Conservation (phyloP, 225 moss, liverwort and hornwort species). For the Thuidium tamariscinum region DNA sequence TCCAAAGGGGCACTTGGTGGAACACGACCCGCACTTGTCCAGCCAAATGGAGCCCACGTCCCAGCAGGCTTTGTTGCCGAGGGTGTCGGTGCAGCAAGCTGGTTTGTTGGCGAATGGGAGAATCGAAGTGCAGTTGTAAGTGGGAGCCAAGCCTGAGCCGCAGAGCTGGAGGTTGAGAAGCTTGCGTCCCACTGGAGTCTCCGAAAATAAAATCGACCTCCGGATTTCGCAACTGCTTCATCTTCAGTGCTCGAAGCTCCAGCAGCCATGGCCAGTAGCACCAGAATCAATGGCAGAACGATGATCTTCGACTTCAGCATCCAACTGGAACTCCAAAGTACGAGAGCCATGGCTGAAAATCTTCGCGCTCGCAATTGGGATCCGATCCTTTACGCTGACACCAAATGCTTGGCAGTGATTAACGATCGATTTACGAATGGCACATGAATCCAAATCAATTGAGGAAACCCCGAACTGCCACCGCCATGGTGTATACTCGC, state of each 20-base stretch:
- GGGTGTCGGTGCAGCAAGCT: not conserved
- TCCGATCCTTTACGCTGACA: not conserved
- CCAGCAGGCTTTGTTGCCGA: not conserved
- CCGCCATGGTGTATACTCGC: not conserved
- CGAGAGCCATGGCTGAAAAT: not conserved
- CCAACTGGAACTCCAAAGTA: not conserved
- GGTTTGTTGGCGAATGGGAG: not conserved
- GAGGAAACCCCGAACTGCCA: not conserved
- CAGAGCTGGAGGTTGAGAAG: not conserved
- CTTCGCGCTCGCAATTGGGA: too few species aligned
- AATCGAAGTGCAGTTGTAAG: not conserved
- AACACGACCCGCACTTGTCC: constrained; percentile 4
- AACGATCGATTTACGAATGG: not conserved
- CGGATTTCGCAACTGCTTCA: not conserved
- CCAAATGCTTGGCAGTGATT: too few species aligned
- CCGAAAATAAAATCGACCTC: not conserved
- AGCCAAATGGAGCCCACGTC: not conserved
- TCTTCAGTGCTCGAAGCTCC: not conserved
- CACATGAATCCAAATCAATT: not conserved
- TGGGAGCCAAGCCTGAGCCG: not conserved
- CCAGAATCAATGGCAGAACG: not conserved
- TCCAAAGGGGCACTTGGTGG: not conserved
- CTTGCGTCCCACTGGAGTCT: not conserved
- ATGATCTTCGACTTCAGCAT: not conserved
- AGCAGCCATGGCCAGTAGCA: not conserved